Percentiles rank a stretch among this genome's conserved stretches.
Evolutionary conservation across 2,329 filamentous ascomycete species (phyloP).

Genomic region (Aspergillus fructus): DNA sequence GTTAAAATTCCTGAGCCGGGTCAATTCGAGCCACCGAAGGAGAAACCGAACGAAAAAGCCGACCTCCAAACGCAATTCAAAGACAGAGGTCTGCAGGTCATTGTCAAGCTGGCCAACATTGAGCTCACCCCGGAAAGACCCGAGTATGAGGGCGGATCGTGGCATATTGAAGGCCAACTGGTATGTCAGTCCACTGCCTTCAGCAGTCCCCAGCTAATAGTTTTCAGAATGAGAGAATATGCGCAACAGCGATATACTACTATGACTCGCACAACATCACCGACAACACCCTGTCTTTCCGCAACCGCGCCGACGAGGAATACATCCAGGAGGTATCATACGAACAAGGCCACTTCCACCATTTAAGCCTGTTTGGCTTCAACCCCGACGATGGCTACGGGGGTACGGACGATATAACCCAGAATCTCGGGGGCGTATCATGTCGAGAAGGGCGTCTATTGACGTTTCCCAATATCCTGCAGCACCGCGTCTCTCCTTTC

Average conservation of each 20-base stretch:
- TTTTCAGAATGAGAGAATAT: conserved; percentile 60
- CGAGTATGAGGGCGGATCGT: conserved; percentile 47
- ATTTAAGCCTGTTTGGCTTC: conserved; percentile 8
- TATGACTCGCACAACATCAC: conserved; percentile 64
- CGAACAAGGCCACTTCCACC: conserved; percentile 3
- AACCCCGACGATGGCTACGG: background rate
- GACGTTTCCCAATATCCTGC: conserved; percentile 4
- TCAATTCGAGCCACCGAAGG: background rate
- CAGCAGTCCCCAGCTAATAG: no score
- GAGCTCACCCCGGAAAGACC: conserved; percentile 60
- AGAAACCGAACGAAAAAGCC: background rate
- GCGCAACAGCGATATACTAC: conserved; percentile 65
- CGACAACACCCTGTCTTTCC: conserved; percentile 52
- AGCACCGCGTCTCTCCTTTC: conserved; percentile 5
- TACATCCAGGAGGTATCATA: background rate
- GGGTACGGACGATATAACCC: conserved; percentile 17
- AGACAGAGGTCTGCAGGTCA: conserved; percentile 41
- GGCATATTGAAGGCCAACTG: conserved; percentile 47
- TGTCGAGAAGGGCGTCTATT: background rate
- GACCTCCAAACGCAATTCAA: background rate
- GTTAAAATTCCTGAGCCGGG: background rate
- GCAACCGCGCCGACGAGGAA: conserved; percentile 30
- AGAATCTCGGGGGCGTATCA: conserved; percentile 10
- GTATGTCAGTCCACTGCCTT: background rate
- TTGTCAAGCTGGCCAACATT: conserved; percentile 64